Percentiles rank a stretch among this genome's conserved stretches.
phyloP scores from a whole-genome alignment of 257 asterid species.

The Solanum virginianum region DNA sequence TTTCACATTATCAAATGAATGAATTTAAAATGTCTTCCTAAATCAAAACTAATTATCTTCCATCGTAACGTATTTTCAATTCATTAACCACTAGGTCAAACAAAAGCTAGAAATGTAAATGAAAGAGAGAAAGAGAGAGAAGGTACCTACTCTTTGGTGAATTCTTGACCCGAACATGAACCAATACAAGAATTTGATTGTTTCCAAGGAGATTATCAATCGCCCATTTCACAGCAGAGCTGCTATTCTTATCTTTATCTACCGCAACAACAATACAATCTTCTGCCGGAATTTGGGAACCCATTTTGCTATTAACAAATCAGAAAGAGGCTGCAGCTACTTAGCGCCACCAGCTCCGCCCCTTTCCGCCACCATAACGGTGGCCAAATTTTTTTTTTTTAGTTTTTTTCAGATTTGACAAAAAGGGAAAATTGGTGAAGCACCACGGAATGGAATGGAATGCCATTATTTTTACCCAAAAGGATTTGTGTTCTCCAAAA shows the following conservation, averaged over 20 bases:
- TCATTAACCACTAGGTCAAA: neutral
- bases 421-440: neutral
- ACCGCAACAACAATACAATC: slow-evolving; percentile 41
- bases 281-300: neutral
- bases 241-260: slow-evolving; percentile 46
- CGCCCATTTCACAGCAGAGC: slow-evolving; percentile 52
- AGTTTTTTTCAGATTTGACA: neutral
- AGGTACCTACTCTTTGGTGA: slow-evolving; percentile 39
- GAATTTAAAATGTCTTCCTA: neutral
- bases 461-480: neutral
- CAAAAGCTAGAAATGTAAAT: neutral
- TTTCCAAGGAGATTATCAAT: slow-evolving; percentile 33
- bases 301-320: neutral
- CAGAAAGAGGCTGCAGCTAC: neutral
- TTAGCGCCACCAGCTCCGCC: neutral
- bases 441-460: neutral
- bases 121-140: neutral
- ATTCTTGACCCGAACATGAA: slow-evolving; percentile 37
- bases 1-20: neutral
- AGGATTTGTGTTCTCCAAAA: neutral
- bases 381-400: rapidly evolving
- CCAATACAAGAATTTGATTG: slow-evolving; percentile 21
- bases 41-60: neutral
- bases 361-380: neutral
- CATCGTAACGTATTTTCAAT: neutral